Percentiles rank a stretch among this genome's conserved stretches.
Conservation (phyloP, 164 flowering plant species). For the Umbilicus rupestris region DNA sequence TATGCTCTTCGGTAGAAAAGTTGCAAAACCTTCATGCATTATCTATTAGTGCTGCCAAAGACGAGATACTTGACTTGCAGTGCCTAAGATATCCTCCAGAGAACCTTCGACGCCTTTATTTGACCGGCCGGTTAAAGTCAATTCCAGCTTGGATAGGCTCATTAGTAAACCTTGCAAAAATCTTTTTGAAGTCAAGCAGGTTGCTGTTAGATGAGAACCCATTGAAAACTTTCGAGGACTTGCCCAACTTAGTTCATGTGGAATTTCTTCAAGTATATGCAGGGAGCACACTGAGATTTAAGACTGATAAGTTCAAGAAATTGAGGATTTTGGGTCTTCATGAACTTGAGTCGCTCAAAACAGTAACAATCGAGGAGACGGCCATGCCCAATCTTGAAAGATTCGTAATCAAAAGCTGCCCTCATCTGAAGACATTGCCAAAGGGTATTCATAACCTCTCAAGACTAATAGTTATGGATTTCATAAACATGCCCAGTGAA, state of each 20-base stretch:
- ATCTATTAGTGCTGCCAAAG: background rate
- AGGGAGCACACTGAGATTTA: no score
- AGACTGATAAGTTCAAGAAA: no score
- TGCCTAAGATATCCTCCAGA: no score
- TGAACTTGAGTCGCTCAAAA: background rate
- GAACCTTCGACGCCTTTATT: no score
- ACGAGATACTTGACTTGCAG: no score
- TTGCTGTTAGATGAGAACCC: background rate
- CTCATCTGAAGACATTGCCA: background rate
- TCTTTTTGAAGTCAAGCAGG: conserved; percentile 1
- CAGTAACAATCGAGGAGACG: background rate
- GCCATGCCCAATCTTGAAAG: background rate
- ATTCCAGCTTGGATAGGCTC: no score
- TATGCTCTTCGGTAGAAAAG: conserved; percentile 12
- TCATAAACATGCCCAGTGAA: no score
- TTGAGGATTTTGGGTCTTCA: no score
- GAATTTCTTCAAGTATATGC: no score
- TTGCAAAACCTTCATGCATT: conserved; percentile 6
- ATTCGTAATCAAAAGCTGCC: background rate
- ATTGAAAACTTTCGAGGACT: no score
- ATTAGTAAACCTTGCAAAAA: background rate
- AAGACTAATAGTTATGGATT: background rate
- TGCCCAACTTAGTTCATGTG: no score
- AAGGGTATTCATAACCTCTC: background rate
- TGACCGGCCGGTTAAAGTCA: no score